A percentile compares a stretch with the other conserved stretches of the same genome.
Evolutionary conservation across 768 basidiomycete species (phyloP).

Genomic region (Lentinula detonsa): DNA sequence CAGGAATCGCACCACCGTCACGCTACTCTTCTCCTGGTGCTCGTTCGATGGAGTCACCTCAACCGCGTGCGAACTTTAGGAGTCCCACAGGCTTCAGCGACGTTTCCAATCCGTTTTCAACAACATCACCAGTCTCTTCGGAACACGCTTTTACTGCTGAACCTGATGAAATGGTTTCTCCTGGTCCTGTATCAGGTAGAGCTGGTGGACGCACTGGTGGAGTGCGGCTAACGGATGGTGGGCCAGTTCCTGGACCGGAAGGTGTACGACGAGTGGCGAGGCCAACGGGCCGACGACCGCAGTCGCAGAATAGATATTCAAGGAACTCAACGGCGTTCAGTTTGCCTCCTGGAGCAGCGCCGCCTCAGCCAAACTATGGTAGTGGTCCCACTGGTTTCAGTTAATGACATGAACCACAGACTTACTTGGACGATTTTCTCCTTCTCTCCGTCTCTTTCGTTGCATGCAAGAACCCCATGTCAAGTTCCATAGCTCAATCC

Average conservation of each 20-base stretch:
- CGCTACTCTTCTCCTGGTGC: conserved; percentile 6
- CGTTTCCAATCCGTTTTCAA: conserved; percentile 53
- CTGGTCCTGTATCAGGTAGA: conserved; percentile 29
- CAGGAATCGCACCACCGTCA: conserved; percentile 21
- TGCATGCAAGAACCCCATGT: neutral
- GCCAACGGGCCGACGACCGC: conserved; percentile 48
- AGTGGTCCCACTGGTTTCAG: conserved; percentile 1
- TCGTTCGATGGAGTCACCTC: conserved; percentile 7
- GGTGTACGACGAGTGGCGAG: conserved; percentile 78
- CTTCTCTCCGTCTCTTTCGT: neutral
- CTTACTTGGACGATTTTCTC: neutral
- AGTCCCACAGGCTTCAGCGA: conserved; percentile 34
- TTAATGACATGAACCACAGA: neutral
- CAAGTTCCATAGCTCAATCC: neutral
- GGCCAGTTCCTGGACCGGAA: conserved; percentile 74
- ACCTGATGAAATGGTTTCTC: conserved; percentile 22
- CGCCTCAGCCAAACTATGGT: conserved; percentile 37
- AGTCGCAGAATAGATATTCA: conserved; percentile 71
- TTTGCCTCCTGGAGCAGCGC: conserved; percentile 73
- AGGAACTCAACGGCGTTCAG: conserved; percentile 44
- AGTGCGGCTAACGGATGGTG: conserved; percentile 74
- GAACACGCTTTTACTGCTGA: conserved; percentile 34
- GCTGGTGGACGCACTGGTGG: conserved; percentile 39
- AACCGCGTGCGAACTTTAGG: neutral
- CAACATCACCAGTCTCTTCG: conserved; percentile 30